These are phyloP conservation scores for Cyclotella kingstonii DNA, from an alignment of 108 stramenopile species.

Conservation along the genomic window DNA sequence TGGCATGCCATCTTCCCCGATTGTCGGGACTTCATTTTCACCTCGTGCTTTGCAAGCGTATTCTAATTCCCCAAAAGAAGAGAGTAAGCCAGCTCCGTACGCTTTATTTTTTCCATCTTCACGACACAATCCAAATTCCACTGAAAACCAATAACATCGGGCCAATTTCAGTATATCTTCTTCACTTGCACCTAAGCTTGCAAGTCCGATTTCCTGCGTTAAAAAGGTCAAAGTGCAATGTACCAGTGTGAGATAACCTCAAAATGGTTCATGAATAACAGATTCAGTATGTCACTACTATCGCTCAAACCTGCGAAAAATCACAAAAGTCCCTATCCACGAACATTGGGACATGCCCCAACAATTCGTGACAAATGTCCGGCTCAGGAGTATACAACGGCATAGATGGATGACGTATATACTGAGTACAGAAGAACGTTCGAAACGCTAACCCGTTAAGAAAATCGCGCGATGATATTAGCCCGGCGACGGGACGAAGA, in stretches of 20 bases:
- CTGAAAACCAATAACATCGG: conserved; percentile 93
- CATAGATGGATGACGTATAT: conserved; percentile 89
- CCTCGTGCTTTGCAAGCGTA: conserved; percentile 78
- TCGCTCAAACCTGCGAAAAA: conserved; percentile 57
- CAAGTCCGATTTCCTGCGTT: conserved; percentile 95
- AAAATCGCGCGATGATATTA: conserved; percentile 94
- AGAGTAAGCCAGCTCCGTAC: conserved; percentile 95
- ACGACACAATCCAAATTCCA: conserved; percentile 93
- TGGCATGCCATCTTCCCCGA: conserved; percentile 24
- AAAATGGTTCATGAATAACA: neutral
- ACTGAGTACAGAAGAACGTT: conserved; percentile 95
- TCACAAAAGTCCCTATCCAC: conserved; percentile 96
- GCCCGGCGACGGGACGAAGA: conserved; percentile 92
- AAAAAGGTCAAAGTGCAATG: too few relatives aligned
- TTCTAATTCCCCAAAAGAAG: conserved; percentile 94
- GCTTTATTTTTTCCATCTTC: conserved; percentile 87
- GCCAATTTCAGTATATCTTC: conserved; percentile 90
- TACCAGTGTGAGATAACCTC: too few relatives aligned
- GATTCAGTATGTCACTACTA: too few relatives aligned
- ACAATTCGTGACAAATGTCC: conserved; percentile 92
- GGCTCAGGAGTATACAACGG: conserved; percentile 95
- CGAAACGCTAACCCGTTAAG: conserved; percentile 95
- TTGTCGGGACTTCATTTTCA: conserved; percentile 24
- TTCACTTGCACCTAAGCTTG: conserved; percentile 91
- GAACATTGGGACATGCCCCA: conserved; percentile 94